Evolutionary conservation across 2,329 filamentous ascomycete genomes (phyloP), one percentile per base, ranked within the genome.

Genomic region (Aspergillus carbonarius): DNA sequence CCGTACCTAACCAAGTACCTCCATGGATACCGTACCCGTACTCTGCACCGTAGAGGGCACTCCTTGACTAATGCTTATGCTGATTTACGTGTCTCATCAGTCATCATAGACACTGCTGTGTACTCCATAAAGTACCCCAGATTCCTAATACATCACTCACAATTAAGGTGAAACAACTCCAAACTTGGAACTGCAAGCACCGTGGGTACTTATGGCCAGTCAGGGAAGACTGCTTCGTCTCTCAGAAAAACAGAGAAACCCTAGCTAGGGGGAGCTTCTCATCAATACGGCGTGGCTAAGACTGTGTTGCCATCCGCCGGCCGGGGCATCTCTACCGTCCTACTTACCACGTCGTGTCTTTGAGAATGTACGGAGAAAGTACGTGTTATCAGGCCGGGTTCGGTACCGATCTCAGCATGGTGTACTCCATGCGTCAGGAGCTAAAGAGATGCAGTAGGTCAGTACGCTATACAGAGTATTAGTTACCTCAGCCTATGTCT

Each of bases 261-360:
- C 18, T 12, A 23, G 39, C 40, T 10, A 54, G 17, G 32, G 32
- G 35, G 20, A n/a, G n/a, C 10, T 27, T 54, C 23, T 20, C 25
- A 47, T 49, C 40, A 12, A 58, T 18, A 25, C n/a, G 27, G 42
- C 40, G 54, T 54, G 56, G 51, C 56, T 54, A 54, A 54, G 56
- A 54, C 56, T 49, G 30, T 23, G 47, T 25, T 25, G 7, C 27
- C 7, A 30, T 30, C 27, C 39, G 34, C 44, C 35, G 34, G 39
- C 42, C 27, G 20, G 9, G 30, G 32, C 20, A 15, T 46, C 35
- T 18, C 13, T 30, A 13, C 27, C 27, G 27, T 30, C 27, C 46
- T 42, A 44, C 34, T 51, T 51, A 37, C 9, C 20, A n/a, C 39
- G 18, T 17, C 7, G 39, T 12, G 7, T 30, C 27, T 30, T 30